Conservation (phyloP, 2,329 filamentous ascomycete genomes). For the Pseudogymnoascus sp. region DNA sequence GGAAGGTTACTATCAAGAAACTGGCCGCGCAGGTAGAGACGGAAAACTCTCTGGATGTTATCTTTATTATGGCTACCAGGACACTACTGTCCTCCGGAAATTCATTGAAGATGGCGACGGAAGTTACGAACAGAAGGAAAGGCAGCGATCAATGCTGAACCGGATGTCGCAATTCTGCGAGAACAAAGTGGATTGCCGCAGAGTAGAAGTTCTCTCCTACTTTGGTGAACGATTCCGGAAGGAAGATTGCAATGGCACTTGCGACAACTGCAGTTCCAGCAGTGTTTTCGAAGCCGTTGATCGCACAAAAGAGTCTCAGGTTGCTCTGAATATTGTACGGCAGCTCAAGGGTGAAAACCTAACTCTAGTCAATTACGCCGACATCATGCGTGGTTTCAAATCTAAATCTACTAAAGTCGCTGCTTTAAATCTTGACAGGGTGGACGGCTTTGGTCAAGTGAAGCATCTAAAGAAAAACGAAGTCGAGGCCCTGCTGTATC, state of each 20-base stretch:
- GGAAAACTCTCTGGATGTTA: conserved; percentile 82
- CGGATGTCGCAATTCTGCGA: conserved; percentile 83
- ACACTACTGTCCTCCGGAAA: conserved; percentile 63
- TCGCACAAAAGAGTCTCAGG: conserved; percentile 65
- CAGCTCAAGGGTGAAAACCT: conserved; percentile 50
- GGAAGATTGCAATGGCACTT: conserved; percentile 63
- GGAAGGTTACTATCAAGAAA: conserved; percentile 98
- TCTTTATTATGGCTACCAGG: conserved; percentile 76
- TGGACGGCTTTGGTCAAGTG: conserved; percentile 58
- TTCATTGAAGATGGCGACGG: conserved; percentile 82
- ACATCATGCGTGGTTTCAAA: conserved; percentile 67
- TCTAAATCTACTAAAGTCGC: conserved; percentile 47
- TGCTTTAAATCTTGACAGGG: conserved; percentile 31
- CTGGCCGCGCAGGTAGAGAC: conserved; percentile 86
- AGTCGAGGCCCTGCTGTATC: conserved; percentile 75
- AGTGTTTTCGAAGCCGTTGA: conserved; percentile 65
- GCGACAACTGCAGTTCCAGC: conserved; percentile 82
- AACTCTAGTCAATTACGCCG: conserved; percentile 73
- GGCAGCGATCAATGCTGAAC: conserved; percentile 77
- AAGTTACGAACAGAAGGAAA: conserved; percentile 68
- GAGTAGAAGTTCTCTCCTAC: conserved; percentile 83
- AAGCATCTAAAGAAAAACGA: conserved; percentile 64
- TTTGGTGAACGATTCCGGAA: conserved; percentile 78
- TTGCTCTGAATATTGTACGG: conserved; percentile 60
- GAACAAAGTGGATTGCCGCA: conserved; percentile 77